phyloP scores from a whole-genome alignment of 129 eudicot genomes.

The Tagetes erecta region DNA sequence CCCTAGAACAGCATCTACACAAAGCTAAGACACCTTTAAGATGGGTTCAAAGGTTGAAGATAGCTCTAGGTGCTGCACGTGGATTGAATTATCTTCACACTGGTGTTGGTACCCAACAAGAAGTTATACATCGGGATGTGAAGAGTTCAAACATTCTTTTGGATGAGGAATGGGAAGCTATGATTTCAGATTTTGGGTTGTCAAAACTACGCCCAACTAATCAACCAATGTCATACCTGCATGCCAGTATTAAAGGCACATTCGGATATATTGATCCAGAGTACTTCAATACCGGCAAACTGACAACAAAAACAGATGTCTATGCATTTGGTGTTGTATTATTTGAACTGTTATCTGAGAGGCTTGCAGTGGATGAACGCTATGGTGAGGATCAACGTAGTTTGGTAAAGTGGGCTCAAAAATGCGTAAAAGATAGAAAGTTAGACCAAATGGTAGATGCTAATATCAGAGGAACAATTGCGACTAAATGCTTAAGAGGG shows the following conservation, averaged over 20 bases:
- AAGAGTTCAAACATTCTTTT: slow-evolving; percentile 30
- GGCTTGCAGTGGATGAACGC: slow-evolving; percentile 20
- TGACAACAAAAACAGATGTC: slow-evolving; percentile 33
- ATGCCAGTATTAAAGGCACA: slow-evolving; percentile 34
- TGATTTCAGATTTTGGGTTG: slow-evolving; percentile 30
- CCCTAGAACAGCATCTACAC: slow-evolving; percentile 15
- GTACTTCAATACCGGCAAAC: slow-evolving; percentile 17
- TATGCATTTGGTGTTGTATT: slow-evolving; percentile 33
- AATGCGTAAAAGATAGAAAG: slow-evolving; percentile 16
- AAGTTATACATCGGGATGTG: slow-evolving; percentile 28
- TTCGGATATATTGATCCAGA: slow-evolving; percentile 37
- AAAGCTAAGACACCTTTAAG: background rate
- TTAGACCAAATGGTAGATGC: slow-evolving; percentile 27
- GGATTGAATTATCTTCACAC: slow-evolving; percentile 25
- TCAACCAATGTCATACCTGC: background rate
- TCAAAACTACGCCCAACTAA: slow-evolving; percentile 21
- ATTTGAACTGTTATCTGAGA: slow-evolving; percentile 29
- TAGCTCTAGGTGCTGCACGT: slow-evolving; percentile 19
- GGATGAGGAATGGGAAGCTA: slow-evolving; percentile 21
- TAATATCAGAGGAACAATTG: background rate
- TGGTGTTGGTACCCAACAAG: background rate
- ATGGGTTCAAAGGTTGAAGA: slow-evolving; percentile 21
- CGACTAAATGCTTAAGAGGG: slow-evolving; percentile 9
- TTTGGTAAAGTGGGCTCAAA: slow-evolving; percentile 31
- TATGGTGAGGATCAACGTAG: slow-evolving; percentile 20